A percentile compares a stretch with the other conserved stretches of the same genome.
Conservation (phyloP, 352 stramenopile species). For the Peronospora belbahrii region DNA sequence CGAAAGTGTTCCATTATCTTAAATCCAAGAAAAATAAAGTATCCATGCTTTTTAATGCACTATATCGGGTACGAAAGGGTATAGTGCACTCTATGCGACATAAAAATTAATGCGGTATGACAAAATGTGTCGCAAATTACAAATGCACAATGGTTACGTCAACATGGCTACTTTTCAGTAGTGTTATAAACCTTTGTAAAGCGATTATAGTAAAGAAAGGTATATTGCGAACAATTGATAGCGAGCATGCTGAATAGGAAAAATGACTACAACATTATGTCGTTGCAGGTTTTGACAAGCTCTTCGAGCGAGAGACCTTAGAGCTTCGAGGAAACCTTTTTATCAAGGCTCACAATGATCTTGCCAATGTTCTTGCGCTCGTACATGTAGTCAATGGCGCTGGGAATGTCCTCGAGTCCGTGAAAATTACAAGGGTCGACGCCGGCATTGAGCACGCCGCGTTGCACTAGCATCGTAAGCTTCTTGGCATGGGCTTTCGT, state of each 20-base stretch:
- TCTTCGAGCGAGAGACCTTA: too few relatives aligned
- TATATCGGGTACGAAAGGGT: background rate
- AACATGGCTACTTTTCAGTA: too few relatives aligned
- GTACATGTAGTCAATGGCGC: slow-evolving; percentile 71
- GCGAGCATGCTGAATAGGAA: too few relatives aligned
- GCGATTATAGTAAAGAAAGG: too few relatives aligned
- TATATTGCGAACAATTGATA: too few relatives aligned
- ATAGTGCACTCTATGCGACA: too few relatives aligned
- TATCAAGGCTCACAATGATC: slow-evolving; percentile 61
- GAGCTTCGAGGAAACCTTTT: slow-evolving; percentile 25
- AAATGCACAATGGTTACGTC: too few relatives aligned
- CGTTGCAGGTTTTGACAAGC: too few relatives aligned
- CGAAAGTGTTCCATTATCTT: slow-evolving; percentile 36
- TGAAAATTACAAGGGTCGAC: slow-evolving; percentile 44
- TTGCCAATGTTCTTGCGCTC: slow-evolving; percentile 77
- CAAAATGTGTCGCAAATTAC: too few relatives aligned
- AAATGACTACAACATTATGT: too few relatives aligned
- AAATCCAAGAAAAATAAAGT: background rate
- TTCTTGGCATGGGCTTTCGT: slow-evolving; percentile 33
- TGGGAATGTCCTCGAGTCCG: slow-evolving; percentile 47
- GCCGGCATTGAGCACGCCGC: slow-evolving; percentile 41
- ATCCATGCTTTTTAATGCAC: background rate
- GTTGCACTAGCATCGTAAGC: slow-evolving; percentile 42
- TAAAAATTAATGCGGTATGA: too few relatives aligned
- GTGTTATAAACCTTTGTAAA: too few relatives aligned